phyloP scores from a whole-genome alignment of 2,329 filamentous ascomycete species.

The Alternaria postmessia region DNA sequence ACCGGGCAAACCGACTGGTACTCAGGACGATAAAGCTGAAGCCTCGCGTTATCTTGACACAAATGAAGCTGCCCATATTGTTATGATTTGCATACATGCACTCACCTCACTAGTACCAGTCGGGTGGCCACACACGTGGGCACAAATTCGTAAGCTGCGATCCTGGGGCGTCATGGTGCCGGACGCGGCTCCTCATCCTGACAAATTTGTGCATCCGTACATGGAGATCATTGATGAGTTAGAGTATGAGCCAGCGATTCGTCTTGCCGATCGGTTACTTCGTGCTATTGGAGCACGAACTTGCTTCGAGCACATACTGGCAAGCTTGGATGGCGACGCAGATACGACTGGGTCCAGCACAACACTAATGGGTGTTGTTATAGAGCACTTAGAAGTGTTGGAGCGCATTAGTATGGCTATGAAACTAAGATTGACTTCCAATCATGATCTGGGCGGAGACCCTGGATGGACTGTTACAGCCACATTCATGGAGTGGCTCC shows the following conservation, averaged over 20 bases:
- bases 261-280: slow-evolving; percentile 59
- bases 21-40: background rate
- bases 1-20: background rate
- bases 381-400: slow-evolving; percentile 36
- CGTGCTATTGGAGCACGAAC: slow-evolving; percentile 59
- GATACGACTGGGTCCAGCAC: background rate
- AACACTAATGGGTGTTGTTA: slow-evolving; percentile 27
- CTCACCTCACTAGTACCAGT: slow-evolving; percentile 46
- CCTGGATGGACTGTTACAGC: slow-evolving; percentile 49
- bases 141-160: slow-evolving; percentile 48
- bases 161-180: slow-evolving; percentile 49
- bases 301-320: slow-evolving; percentile 60
- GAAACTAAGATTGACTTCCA: slow-evolving; percentile 31
- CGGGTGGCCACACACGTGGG: slow-evolving; percentile 44
- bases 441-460: slow-evolving; percentile 27
- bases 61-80: slow-evolving; percentile 51
- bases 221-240: slow-evolving; percentile 53
- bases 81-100: slow-evolving; percentile 53
- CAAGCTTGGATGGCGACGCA: slow-evolving; percentile 25
- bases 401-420: slow-evolving; percentile 31
- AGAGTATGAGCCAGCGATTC: slow-evolving; percentile 61
- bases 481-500: slow-evolving; percentile 71
- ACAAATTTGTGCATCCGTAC: slow-evolving; percentile 43
- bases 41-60: slow-evolving; percentile 38
- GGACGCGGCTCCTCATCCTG: slow-evolving; percentile 20